phyloP scores from a whole-genome alignment of 176 grass and related monocot genomes.

The Eragrostis curvula region DNA sequence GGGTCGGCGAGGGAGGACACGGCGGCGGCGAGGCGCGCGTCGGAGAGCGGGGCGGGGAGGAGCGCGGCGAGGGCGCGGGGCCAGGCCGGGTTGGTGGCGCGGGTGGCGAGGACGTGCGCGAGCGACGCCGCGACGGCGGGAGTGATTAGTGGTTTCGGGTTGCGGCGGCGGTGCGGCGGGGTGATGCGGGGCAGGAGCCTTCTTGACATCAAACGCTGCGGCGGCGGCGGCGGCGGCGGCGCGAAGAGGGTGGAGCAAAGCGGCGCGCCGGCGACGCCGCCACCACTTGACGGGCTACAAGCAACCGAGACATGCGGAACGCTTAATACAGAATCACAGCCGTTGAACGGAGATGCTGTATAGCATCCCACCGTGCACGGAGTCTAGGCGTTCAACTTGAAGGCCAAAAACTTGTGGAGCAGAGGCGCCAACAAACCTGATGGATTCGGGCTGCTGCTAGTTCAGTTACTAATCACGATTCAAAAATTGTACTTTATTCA shows the following conservation, averaged over 20 bases:
- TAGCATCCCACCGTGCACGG: conserved; percentile 1
- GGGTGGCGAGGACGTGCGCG: conserved; percentile 43
- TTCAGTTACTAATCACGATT: background rate
- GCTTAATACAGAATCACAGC: background rate
- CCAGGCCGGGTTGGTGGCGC: conserved; percentile 45
- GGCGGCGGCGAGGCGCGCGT: conserved; percentile 48
- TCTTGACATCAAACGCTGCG: conserved; percentile 38
- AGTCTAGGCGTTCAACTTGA: background rate
- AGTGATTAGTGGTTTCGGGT: background rate
- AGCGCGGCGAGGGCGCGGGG: conserved; percentile 35
- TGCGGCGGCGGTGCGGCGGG: conserved; percentile 8
- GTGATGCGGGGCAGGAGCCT: conserved; percentile 48
- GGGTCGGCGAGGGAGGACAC: conserved; percentile 37
- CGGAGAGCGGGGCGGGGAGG: conserved; percentile 52
- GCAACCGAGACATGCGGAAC: background rate
- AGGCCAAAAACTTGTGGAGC: no score
- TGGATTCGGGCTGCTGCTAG: no score
- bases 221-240: background rate
- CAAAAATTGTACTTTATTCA: background rate
- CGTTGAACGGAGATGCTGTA: background rate
- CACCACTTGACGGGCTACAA: no score
- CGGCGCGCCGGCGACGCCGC: no score
- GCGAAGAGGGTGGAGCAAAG: background rate
- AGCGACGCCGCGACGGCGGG: conserved; percentile 35
- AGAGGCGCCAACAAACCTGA: no score